Conservation (phyloP, 257 asterid genomes). For the Gynochthodes officinalis region DNA sequence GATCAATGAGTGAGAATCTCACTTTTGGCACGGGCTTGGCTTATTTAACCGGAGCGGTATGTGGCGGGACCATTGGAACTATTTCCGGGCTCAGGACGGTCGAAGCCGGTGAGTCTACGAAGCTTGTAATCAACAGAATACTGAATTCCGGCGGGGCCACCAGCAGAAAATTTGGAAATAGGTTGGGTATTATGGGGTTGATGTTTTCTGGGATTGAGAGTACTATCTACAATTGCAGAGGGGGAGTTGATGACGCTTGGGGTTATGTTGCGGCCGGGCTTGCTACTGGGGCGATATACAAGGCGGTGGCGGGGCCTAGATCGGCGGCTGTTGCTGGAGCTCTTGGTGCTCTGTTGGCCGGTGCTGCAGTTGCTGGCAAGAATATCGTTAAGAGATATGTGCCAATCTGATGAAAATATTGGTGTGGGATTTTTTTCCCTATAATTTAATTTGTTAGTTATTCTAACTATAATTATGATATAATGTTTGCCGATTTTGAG, state of each 20-base stretch:
- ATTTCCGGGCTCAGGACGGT: conserved; percentile 7
- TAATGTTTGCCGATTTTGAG: no score
- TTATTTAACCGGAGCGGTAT: conserved; percentile 8
- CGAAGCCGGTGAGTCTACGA: conserved; percentile 12
- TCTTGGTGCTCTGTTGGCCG: conserved; percentile 18
- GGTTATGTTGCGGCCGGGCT: conserved; percentile 15
- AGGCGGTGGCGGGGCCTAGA: conserved; percentile 8
- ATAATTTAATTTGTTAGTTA: no score
- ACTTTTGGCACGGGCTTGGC: conserved; percentile 13
- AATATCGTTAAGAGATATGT: conserved; percentile 13
- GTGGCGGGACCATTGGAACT: conserved; percentile 10
- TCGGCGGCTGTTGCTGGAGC: conserved; percentile 22
- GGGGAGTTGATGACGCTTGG: conserved; percentile 8
- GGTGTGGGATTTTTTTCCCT: no score
- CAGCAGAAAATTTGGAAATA: conserved; percentile 10
- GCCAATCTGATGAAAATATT: not conserved
- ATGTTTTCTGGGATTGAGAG: conserved; percentile 19
- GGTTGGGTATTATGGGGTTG: conserved; percentile 16
- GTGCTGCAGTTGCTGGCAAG: conserved; percentile 10
- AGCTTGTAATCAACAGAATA: conserved; percentile 12
- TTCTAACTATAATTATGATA: no score
- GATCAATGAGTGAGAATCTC: conserved; percentile 10
- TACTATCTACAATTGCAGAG: not conserved
- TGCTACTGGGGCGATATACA: conserved; percentile 13
- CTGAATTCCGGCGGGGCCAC: conserved; percentile 15